Conservation (phyloP, 2,329 filamentous ascomycete genomes). For the Leptosphaerulina australis region DNA sequence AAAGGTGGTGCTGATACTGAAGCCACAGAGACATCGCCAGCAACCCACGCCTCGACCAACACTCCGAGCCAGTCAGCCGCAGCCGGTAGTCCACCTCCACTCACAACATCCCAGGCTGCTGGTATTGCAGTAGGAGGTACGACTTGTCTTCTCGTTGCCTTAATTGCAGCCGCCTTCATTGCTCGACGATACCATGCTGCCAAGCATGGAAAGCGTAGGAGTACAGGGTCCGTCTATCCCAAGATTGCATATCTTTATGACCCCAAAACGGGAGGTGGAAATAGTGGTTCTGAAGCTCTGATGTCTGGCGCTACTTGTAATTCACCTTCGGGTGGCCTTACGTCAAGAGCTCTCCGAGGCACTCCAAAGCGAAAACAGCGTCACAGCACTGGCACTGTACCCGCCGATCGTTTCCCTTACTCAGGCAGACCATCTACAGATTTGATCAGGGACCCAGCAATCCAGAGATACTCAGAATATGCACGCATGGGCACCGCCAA, state of each 20-base stretch:
- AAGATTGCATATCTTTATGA: constrained; percentile 46
- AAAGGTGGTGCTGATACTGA: neutral
- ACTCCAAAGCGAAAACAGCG: constrained; percentile 1
- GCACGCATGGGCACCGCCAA: constrained; percentile 15
- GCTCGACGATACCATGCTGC: constrained; percentile 38
- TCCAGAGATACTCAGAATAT: constrained; percentile 11
- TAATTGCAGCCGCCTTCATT: constrained; percentile 42
- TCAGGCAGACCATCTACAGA: constrained; percentile 21
- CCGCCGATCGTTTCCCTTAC: constrained; percentile 16
- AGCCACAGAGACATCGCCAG: neutral
- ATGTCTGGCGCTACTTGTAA: constrained; percentile 33
- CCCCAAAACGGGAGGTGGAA: constrained; percentile 26
- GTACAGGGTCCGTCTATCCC: constrained; percentile 38
- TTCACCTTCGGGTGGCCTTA: neutral
- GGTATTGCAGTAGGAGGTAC: constrained; percentile 45
- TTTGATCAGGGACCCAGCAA: constrained; percentile 12
- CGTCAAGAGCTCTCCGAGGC: neutral
- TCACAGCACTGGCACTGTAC: constrained; percentile 4
- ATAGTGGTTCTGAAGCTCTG: constrained; percentile 27
- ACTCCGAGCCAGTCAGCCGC: constrained; percentile 19
- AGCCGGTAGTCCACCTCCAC: constrained; percentile 24
- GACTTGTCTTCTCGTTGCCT: constrained; percentile 41
- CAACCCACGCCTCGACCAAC: constrained; percentile 17
- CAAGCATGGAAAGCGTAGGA: constrained; percentile 29
- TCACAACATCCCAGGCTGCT: constrained; percentile 42